Evolutionary conservation across 2,329 filamentous ascomycete species (phyloP).

Genomic region (Kalmusia sp.): DNA sequence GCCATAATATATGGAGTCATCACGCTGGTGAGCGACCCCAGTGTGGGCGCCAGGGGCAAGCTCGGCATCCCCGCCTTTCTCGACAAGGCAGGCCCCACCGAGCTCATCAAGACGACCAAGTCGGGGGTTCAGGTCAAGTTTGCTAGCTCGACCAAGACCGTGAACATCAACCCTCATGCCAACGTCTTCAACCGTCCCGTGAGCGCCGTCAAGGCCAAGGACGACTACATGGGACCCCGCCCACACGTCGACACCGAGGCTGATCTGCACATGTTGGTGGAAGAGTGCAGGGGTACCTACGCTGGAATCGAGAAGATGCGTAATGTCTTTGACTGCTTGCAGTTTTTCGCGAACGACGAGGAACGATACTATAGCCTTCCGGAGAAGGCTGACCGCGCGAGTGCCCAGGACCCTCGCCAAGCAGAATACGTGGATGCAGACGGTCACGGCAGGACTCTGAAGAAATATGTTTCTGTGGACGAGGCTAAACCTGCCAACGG

Average conservation of each 20-base stretch:
- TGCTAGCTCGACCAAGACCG: conserved; percentile 47
- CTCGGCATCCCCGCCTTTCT: conserved; percentile 51
- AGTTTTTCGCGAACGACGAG: conserved; percentile 58
- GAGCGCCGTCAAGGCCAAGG: conserved; percentile 57
- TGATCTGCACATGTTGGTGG: conserved; percentile 59
- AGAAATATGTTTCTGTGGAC: conserved; percentile 45
- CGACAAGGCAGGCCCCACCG: conserved; percentile 49
- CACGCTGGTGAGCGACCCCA: conserved; percentile 50
- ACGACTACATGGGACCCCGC: conserved; percentile 59
- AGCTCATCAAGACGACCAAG: conserved; percentile 51
- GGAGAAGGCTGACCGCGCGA: conserved; percentile 47
- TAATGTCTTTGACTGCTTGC: conserved; percentile 60
- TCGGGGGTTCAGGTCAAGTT: conserved; percentile 52
- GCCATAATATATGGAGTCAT: conserved; percentile 51
- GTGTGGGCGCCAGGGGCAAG: conserved; percentile 47
- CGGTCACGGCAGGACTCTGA: conserved; percentile 49
- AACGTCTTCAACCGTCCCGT: conserved; percentile 63
- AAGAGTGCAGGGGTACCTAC: conserved; percentile 61
- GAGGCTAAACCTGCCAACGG: conserved; percentile 48
- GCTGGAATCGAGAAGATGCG: conserved; percentile 62
- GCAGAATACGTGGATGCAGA: conserved; percentile 54
- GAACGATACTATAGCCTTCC: conserved; percentile 60
- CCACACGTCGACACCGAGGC: conserved; percentile 62
- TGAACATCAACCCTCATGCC: conserved; percentile 59
- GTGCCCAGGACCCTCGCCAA: conserved; percentile 49